These are phyloP conservation scores for Hemerocallis citrina DNA, from an alignment of 106 monocot genomes.

Conservation along the genomic window DNA sequence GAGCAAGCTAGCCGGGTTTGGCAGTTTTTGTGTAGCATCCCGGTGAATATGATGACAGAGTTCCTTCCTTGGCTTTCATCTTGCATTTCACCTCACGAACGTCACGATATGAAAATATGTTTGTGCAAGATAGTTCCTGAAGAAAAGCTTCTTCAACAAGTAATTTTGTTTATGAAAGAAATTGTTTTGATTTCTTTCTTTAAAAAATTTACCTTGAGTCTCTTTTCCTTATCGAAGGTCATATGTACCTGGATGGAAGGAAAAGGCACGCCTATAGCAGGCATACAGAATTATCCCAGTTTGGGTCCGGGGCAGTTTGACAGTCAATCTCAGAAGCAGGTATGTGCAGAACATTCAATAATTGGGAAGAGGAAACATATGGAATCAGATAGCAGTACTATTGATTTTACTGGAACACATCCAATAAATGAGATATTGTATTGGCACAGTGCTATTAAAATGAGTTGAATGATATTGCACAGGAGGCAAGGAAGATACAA, in stretches of 20 bases:
- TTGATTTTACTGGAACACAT: constrained; percentile 20
- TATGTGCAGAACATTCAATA: constrained; percentile 22
- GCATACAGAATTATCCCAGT: background rate
- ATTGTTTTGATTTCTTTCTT: too few species aligned
- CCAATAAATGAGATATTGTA: constrained; percentile 94
- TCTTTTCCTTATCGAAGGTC: constrained; percentile 22
- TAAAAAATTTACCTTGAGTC: background rate
- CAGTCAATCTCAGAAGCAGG: constrained; percentile 17
- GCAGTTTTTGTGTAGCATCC: constrained; percentile 97
- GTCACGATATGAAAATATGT: constrained; percentile 70
- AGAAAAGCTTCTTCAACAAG: constrained; percentile 91
- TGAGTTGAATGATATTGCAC: constrained; percentile 77
- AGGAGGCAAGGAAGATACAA: constrained; percentile 87
- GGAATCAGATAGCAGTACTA: constrained; percentile 18
- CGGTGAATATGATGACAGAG: constrained; percentile 88
- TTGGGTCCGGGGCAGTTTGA: constrained; percentile 4
- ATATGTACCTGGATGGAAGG: constrained; percentile 94
- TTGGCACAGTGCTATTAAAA: constrained; percentile 95
- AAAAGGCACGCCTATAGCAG: constrained; percentile 12
- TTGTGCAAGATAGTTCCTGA: constrained; percentile 79
- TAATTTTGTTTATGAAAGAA: too few species aligned
- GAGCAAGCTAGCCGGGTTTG: constrained; percentile 93
- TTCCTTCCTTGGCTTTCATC: constrained; percentile 92
- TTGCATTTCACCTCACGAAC: constrained; percentile 75
- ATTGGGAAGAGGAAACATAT: constrained; percentile 67